Evolutionary conservation across 305 asterid genomes (phyloP), one percentile per base, ranked within the genome.

Genomic region (Fraxinus ornus): DNA sequence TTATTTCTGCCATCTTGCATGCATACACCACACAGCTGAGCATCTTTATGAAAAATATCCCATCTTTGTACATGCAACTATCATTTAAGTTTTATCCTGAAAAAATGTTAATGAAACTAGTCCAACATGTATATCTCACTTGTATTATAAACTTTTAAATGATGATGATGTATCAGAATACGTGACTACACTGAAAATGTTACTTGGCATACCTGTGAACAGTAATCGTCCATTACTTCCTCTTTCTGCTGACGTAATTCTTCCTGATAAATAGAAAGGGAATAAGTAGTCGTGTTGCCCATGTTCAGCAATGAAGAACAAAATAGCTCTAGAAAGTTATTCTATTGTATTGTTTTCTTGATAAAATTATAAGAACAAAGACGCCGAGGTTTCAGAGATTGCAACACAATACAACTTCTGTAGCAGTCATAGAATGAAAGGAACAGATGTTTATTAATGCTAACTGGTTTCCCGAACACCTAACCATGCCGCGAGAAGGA

Each of bases 221-320:
- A 96, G 85, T 96, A 96, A 85, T 96, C 98, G 85, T 96, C 98
- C 93, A 94, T 93, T 88, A 91, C 97, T 85, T 96, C 99, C 86
- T 96, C 99, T 89, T 88, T 88, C 84, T 74, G 92, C 87, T 96
- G 98, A 39, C 98, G 98, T 81, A 94, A 78, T 89, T 96, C 98
- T 81, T 93, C 98, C 99, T 96, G 86, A 80, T 84, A 87, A 80
- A 82, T 72, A 33, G 66, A 83, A 85, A 68, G 85, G 74, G 35
- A 78, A 35, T 78, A 68, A 2, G 77, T 32, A 75, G 84, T 33
- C 49, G 44, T 82, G 26, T 66, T 47, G 28, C 47, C 17, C 47
- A 39, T 35, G 76, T 78, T 79, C 60, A 83, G 78, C 78, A 62
- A 79, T 62, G 79, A 78, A 57, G 71, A 44, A 75, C 75, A 79